Base-by-base conservation (phyloP, 106 monocot species). In the Dioscorea dumetorum region DNA sequence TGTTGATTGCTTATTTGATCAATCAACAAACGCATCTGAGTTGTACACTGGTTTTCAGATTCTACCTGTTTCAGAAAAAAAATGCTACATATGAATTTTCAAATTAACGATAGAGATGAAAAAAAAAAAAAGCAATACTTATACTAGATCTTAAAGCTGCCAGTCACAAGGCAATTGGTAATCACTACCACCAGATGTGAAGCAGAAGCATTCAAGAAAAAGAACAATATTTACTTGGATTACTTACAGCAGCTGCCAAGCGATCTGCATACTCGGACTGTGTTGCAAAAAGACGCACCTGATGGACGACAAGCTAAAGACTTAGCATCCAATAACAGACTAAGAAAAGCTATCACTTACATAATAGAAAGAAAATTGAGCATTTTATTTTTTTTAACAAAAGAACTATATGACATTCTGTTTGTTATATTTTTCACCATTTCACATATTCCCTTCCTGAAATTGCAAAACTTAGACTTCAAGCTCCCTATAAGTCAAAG, bases 1-100 rank as follows among this genome's bases (percentile, higher is more conserved):
- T 91, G 91, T 66, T 95, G 95, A 20, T 33, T 65, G 81, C 91
- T 91, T 71, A 95, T 83, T 64, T 91, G 88, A 59, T 88, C 88
- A 66, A 95, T 95, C 50, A 95, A 76, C 24, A 67, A 70, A 8
- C 85, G 67, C 69, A 70, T 77, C 74, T 95, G 87, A 77, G 81
- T 86, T 60, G 83, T 81, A 50, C 91, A 95, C 67, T 73, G 91
- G 23, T 78, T 88, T 73, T 95, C 91, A 71, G 95, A 80, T 76
- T 80, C 91, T 63, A 88, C 77, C 94, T 94, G 78, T 73, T 81
- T 66, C 48, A 50, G 49, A 62, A 51, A 34, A 57, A 60, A 17
- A 66, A 49, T 2, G 21, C 22, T 12, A 59, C 4, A 21, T 12
- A 2, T 59, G 22, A 59, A 59, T 4, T 22, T 4, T 3, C 24